Evolutionary conservation across 73 alveolate genomes (phyloP).

Genomic region (Blepharisma stoltei): DNA sequence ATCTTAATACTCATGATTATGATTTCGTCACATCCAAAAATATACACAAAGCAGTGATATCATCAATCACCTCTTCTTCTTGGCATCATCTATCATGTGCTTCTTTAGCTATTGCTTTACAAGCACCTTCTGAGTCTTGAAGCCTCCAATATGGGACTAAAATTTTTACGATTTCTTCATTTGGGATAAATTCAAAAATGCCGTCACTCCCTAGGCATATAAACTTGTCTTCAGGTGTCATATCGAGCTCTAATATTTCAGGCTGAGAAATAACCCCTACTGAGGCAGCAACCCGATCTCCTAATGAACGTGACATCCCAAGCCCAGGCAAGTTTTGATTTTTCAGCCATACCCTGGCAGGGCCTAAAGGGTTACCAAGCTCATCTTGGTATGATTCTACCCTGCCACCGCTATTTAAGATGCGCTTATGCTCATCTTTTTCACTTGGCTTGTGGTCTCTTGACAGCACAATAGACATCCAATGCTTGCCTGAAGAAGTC

Average conservation of each 20-base stretch:
- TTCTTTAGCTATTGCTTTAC: constrained; percentile 43
- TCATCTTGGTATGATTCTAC: constrained; percentile 65
- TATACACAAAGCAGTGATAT: constrained; percentile 39
- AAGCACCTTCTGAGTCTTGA: constrained; percentile 49
- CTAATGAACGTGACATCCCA: constrained; percentile 96
- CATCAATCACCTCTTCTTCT: constrained; percentile 45
- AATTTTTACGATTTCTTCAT: constrained; percentile 52
- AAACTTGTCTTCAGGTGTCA: constrained; percentile 56
- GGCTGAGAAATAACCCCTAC: constrained; percentile 90
- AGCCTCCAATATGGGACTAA: constrained; percentile 30
- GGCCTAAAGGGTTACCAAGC: constrained; percentile 68
- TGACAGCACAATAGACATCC: constrained; percentile 44
- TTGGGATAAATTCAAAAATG: constrained; percentile 78
- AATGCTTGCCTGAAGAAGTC: neutral
- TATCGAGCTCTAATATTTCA: neutral
- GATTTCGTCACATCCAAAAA: constrained; percentile 31
- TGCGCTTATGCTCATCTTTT: constrained; percentile 70
- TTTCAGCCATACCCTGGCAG: constrained; percentile 77
- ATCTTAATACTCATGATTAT: neutral
- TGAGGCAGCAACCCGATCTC: constrained; percentile 85
- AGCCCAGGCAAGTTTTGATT: constrained; percentile 86
- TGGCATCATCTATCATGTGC: constrained; percentile 46
- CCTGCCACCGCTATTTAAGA: constrained; percentile 67
- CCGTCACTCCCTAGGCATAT: constrained; percentile 74
- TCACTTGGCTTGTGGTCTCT: constrained; percentile 82